These are phyloP conservation scores for Pythium scleroteichum DNA, from an alignment of 352 stramenopile species.

Conservation along the genomic window DNA sequence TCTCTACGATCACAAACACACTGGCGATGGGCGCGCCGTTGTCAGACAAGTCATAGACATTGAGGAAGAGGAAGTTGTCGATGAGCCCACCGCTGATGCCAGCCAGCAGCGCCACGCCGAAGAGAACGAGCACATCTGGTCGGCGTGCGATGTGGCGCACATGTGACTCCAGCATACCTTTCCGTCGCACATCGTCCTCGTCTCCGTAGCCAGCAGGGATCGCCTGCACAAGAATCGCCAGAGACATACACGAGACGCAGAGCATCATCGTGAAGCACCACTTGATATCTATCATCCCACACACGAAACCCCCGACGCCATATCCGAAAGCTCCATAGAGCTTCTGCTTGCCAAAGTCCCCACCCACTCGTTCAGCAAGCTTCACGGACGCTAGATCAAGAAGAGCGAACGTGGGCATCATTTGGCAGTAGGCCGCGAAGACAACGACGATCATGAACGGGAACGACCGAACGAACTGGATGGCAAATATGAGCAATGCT, in stretches of 20 bases:
- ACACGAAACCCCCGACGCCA: slow-evolving; percentile 55
- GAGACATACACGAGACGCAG: slow-evolving; percentile 41
- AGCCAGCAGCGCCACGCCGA: slow-evolving; percentile 43
- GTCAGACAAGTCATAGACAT: slow-evolving; percentile 61
- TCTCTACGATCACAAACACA: slow-evolving; percentile 60
- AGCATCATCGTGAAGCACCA: slow-evolving; percentile 75
- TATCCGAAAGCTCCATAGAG: slow-evolving; percentile 66
- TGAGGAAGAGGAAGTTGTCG: slow-evolving; percentile 63
- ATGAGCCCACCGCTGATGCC: slow-evolving; percentile 55
- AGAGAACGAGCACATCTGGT: slow-evolving; percentile 4
- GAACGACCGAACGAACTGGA: slow-evolving; percentile 61
- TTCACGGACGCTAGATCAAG: slow-evolving; percentile 61
- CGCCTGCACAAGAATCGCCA: slow-evolving; percentile 53
- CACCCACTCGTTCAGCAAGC: slow-evolving; percentile 47
- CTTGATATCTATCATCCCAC: slow-evolving; percentile 57
- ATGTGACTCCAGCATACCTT: neutral
- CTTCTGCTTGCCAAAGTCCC: slow-evolving; percentile 68
- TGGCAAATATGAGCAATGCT: slow-evolving; percentile 56
- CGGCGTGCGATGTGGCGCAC: neutral
- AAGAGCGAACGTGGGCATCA: slow-evolving; percentile 50
- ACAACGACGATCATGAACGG: slow-evolving; percentile 62
- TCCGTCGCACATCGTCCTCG: neutral
- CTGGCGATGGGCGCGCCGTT: slow-evolving; percentile 52
- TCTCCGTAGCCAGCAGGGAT: slow-evolving; percentile 14
- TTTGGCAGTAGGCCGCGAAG: slow-evolving; percentile 67